These are phyloP conservation scores for Aspergillus heteromorphus DNA, from an alignment of 495 filamentous ascomycete genomes.

Conservation along the genomic window DNA sequence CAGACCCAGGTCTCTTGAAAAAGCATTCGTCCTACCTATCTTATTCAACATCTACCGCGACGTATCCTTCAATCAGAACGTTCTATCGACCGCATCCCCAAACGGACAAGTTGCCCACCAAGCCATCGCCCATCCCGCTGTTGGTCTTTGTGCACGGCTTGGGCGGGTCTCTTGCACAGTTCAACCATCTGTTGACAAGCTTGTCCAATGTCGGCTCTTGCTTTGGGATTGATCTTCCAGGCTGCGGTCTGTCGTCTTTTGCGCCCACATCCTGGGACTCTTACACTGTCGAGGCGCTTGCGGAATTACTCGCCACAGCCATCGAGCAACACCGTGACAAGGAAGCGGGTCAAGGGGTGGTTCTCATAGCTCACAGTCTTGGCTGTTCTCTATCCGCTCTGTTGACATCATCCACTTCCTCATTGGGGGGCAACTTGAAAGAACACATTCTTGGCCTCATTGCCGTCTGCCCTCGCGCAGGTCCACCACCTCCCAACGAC, in stretches of 20 bases:
- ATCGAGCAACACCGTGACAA: conserved; percentile 66
- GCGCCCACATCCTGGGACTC: conserved; percentile 66
- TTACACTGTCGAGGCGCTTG: conserved; percentile 71
- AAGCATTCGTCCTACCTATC: conserved; percentile 68
- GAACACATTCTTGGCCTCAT: conserved; percentile 69
- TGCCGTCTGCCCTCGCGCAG: conserved; percentile 70
- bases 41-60: conserved; percentile 63
- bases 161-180: conserved; percentile 84
- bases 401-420: conserved; percentile 59
- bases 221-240: conserved; percentile 84
- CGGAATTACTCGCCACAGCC: conserved; percentile 63
- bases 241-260: conserved; percentile 76
- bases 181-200: conserved; percentile 73
- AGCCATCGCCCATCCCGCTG: conserved; percentile 69
- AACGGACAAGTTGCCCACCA: conserved; percentile 65
- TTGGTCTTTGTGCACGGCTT: conserved; percentile 90
- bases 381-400: conserved; percentile 74
- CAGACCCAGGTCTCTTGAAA: conserved; percentile 70
- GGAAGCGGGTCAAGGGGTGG: conserved; percentile 63
- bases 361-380: conserved; percentile 84
- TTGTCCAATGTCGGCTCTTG: conserved; percentile 82
- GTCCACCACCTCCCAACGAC: conserved; percentile 52
- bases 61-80: conserved; percentile 72
- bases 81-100: conserved; percentile 82
- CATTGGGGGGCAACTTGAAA: conserved; percentile 42